These are phyloP conservation scores for Aspergillus versicolor DNA, from an alignment of 2,329 filamentous ascomycete species.

Conservation along the genomic window DNA sequence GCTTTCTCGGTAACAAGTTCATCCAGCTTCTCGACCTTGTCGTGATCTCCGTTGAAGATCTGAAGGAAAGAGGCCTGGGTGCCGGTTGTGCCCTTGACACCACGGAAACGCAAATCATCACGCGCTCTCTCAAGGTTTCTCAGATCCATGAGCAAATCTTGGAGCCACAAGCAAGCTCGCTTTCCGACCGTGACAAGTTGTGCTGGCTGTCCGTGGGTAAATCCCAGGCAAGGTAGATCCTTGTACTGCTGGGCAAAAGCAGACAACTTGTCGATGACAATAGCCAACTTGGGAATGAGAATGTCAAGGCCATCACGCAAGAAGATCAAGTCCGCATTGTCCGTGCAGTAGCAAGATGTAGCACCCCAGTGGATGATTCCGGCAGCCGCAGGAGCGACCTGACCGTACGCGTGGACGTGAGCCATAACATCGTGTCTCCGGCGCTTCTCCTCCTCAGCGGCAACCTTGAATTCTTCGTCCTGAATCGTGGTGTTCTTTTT, in stretches of 20 bases:
- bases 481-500: constrained; percentile 70
- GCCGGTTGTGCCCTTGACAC: constrained; percentile 70
- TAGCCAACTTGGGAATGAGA: constrained; percentile 74
- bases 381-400: constrained; percentile 71
- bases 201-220: constrained; percentile 65
- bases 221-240: constrained; percentile 69
- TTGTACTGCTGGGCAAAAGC: constrained; percentile 73
- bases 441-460: constrained; percentile 72
- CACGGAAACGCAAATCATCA: constrained; percentile 70
- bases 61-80: constrained; percentile 77
- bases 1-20: constrained; percentile 65
- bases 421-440: constrained; percentile 66
- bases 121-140: constrained; percentile 69
- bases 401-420: constrained; percentile 73
- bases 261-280: constrained; percentile 71
- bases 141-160: constrained; percentile 74
- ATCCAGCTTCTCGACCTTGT: constrained; percentile 62
- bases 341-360: constrained; percentile 60
- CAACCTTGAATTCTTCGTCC: constrained; percentile 74
- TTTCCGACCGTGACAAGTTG: constrained; percentile 65
- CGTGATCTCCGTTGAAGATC: constrained; percentile 62
- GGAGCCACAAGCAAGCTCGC: constrained; percentile 70
- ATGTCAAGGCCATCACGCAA: constrained; percentile 72
- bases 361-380: constrained; percentile 80
- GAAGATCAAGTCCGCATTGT: constrained; percentile 77